Percentiles rank a stretch among this genome's conserved stretches.
Conservation (phyloP, 1,139 yeast genomes). For the Debaryomyces singareniensis region DNA sequence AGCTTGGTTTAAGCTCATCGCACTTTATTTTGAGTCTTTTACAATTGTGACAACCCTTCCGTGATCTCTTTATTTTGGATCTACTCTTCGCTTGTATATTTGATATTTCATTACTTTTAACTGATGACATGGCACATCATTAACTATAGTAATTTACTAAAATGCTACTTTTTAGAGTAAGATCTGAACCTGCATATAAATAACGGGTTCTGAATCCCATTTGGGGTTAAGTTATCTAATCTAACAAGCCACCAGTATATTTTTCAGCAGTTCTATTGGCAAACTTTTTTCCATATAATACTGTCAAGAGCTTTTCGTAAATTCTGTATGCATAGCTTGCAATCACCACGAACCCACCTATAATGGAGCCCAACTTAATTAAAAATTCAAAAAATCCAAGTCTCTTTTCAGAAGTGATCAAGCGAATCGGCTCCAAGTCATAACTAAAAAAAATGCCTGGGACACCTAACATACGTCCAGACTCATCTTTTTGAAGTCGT, state of each 20-base stretch:
- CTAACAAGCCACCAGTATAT: constrained; percentile 30
- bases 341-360: constrained; percentile 64
- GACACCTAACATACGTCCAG: constrained; percentile 24
- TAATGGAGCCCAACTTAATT: constrained; percentile 69
- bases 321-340: constrained; percentile 42
- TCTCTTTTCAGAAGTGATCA: constrained; percentile 63
- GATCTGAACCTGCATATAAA: too few relatives aligned
- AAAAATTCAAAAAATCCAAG: constrained; percentile 74
- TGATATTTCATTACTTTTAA: not conserved
- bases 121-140: not conserved
- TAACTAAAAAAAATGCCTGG: constrained; percentile 85
- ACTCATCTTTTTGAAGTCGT: constrained; percentile 15
- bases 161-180: too few relatives aligned
- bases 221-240: constrained; percentile 7
- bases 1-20: constrained; percentile 61
- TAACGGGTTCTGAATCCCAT: too few relatives aligned
- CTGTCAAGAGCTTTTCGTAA: constrained; percentile 39
- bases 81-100: not conserved
- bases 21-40: constrained; percentile 67
- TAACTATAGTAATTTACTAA: too few relatives aligned
- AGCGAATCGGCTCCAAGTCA: constrained; percentile 81
- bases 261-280: constrained; percentile 54
- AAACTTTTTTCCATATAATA: constrained; percentile 45
- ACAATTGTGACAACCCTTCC: constrained; percentile 64
- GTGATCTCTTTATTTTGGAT: constrained; percentile 13